Evolutionary conservation across 768 basidiomycete species (phyloP).

Genomic region (Collybiopsis luxurians): DNA sequence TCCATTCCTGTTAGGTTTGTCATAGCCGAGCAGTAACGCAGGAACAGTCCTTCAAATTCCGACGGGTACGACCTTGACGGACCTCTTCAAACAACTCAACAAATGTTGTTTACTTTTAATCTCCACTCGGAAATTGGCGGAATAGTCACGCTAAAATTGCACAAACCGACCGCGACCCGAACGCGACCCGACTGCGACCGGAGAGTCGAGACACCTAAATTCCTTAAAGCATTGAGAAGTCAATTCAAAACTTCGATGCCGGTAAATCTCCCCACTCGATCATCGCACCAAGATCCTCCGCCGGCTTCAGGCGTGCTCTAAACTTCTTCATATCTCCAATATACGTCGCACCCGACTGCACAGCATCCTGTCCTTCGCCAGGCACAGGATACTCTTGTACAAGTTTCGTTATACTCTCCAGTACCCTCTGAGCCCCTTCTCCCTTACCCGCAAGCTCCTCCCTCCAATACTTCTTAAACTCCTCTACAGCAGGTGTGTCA

Average conservation of each 20-base stretch:
- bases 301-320: constrained; percentile 53
- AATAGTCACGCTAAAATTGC: too few relatives aligned
- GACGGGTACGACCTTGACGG: too few relatives aligned
- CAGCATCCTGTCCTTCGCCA: constrained; percentile 45
- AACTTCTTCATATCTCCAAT: constrained; percentile 68
- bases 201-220: too few relatives aligned
- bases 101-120: too few relatives aligned
- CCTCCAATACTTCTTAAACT: constrained; percentile 47
- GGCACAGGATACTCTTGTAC: constrained; percentile 54
- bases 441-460: constrained; percentile 33
- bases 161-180: too few relatives aligned
- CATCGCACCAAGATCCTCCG: constrained; percentile 62
- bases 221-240: too few relatives aligned
- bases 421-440: constrained; percentile 42
- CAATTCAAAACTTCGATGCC: constrained; percentile 43
- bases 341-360: constrained; percentile 49
- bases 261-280: constrained; percentile 77
- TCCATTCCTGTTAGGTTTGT: neutral
- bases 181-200: too few relatives aligned
- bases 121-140: too few relatives aligned
- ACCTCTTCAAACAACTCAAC: too few relatives aligned
- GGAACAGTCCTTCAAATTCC: too few relatives aligned
- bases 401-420: constrained; percentile 55
- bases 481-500: constrained; percentile 51
- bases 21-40: neutral